Percentiles rank a stretch among this genome's conserved stretches.
Evolutionary conservation across 1,284 basidiomycete species (phyloP).

Genomic region (Cryptococcus deneoformans): DNA sequence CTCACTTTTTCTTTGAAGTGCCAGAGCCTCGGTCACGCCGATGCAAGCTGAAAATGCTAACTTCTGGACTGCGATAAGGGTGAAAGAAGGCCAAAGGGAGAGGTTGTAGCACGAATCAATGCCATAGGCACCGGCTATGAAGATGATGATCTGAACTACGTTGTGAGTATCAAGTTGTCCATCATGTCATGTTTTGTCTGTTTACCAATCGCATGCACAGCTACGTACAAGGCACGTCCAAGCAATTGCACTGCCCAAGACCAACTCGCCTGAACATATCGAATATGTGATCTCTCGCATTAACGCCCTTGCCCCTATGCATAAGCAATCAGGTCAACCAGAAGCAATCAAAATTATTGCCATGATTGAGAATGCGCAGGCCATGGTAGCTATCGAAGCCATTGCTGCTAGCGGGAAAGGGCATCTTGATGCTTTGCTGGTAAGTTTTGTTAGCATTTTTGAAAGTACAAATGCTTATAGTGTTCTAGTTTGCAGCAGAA

Average conservation of each 20-base stretch:
- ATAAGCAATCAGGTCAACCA: slow-evolving; percentile 21
- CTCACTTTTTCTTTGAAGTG: not conserved
- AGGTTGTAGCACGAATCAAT: slow-evolving; percentile 73
- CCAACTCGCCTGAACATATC: slow-evolving; percentile 66
- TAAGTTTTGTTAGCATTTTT: slow-evolving; percentile 11
- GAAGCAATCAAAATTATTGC: slow-evolving; percentile 63
- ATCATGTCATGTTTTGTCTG: not conserved
- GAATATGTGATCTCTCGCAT: slow-evolving; percentile 58
- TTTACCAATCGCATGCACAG: slow-evolving; percentile 15
- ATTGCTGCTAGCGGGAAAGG: slow-evolving; percentile 38
- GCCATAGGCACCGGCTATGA: slow-evolving; percentile 70
- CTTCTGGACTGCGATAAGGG: slow-evolving; percentile 11
- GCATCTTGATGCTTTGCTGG: slow-evolving; percentile 37
- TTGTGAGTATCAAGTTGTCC: slow-evolving; percentile 53
- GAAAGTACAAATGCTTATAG: slow-evolving; percentile 56
- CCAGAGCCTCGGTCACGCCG: not conserved
- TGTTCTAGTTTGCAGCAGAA: slow-evolving; percentile 79
- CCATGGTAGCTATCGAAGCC: slow-evolving; percentile 42
- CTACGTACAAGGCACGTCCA: slow-evolving; percentile 52
- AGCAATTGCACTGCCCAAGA: slow-evolving; percentile 71
- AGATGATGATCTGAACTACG: slow-evolving; percentile 62
- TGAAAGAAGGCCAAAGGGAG: slow-evolving; percentile 40
- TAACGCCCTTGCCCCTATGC: slow-evolving; percentile 23
- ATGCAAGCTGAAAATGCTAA: not conserved
- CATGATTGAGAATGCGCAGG: slow-evolving; percentile 74